These are phyloP conservation scores for Paramecium sonneborni DNA, from an alignment of 73 alveolate genomes.

Conservation along the genomic window DNA sequence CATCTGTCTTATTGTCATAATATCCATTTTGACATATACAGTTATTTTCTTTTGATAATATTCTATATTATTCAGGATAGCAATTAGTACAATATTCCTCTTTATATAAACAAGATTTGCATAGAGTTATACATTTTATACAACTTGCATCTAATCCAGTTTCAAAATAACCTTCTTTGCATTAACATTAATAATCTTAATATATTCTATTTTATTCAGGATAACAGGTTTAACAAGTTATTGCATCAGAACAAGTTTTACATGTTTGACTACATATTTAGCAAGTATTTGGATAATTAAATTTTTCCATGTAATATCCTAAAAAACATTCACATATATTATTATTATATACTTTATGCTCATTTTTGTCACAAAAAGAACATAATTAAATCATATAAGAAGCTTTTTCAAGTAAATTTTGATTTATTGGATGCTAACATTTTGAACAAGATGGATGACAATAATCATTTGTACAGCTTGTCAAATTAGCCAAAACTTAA, in stretches of 20 bases:
- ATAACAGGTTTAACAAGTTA: background rate
- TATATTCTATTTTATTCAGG: background rate
- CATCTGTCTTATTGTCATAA: background rate
- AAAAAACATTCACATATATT: background rate
- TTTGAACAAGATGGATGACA: background rate
- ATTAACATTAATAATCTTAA: background rate
- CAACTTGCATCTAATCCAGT: background rate
- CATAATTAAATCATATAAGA: background rate
- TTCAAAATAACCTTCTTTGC: conserved; percentile 27
- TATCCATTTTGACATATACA: background rate
- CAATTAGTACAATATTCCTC: background rate
- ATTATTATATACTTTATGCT: background rate
- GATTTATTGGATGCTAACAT: too few relatives aligned
- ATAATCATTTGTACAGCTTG: background rate
- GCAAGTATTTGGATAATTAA: background rate
- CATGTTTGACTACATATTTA: background rate
- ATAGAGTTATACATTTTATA: background rate
- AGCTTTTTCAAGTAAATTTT: too few relatives aligned
- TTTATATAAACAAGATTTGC: background rate
- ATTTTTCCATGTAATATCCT: background rate
- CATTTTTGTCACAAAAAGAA: background rate
- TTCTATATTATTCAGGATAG: background rate
- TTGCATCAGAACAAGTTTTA: background rate
- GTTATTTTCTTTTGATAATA: background rate
- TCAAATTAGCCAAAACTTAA: background rate